phyloP scores from a whole-genome alignment of 1,284 basidiomycete genomes.

The Pseudozyma thailandica region DNA sequence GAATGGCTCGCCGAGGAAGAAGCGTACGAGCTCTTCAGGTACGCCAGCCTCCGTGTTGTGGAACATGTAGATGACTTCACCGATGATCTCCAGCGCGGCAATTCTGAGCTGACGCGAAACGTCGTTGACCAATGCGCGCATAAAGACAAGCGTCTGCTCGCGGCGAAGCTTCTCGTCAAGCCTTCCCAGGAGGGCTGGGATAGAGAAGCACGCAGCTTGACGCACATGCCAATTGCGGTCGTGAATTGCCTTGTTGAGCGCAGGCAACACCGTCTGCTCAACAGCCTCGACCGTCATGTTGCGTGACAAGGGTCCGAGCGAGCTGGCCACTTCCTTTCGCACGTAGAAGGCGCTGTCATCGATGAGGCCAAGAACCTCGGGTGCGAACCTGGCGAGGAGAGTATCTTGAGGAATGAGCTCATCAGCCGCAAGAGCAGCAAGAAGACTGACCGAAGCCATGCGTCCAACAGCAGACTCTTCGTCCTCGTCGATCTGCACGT shows the following conservation, averaged over 20 bases:
- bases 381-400: constrained; percentile 77
- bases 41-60: constrained; percentile 72
- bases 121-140: constrained; percentile 74
- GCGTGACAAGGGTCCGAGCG: constrained; percentile 87
- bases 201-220: constrained; percentile 85
- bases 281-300: constrained; percentile 80
- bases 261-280: constrained; percentile 72
- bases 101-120: constrained; percentile 78
- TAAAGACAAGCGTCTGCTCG: constrained; percentile 51
- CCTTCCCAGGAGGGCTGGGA: constrained; percentile 72
- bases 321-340: constrained; percentile 87
- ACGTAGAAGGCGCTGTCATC: constrained; percentile 84
- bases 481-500: constrained; percentile 46
- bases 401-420: constrained; percentile 72
- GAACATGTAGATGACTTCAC: constrained; percentile 90
- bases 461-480: constrained; percentile 85
- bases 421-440: constrained; percentile 77
- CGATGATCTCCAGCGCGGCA: constrained; percentile 86
- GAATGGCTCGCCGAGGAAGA: constrained; percentile 76
- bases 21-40: constrained; percentile 80
- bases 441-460: constrained; percentile 89
- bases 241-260: constrained; percentile 78
- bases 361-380: constrained; percentile 82
- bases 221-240: constrained; percentile 86
- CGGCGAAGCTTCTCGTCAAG: constrained; percentile 43